A percentile compares a stretch with the other conserved stretches of the same genome.
Evolutionary conservation across 1,139 yeast species (phyloP).

Genomic region (Pichia sp.): DNA sequence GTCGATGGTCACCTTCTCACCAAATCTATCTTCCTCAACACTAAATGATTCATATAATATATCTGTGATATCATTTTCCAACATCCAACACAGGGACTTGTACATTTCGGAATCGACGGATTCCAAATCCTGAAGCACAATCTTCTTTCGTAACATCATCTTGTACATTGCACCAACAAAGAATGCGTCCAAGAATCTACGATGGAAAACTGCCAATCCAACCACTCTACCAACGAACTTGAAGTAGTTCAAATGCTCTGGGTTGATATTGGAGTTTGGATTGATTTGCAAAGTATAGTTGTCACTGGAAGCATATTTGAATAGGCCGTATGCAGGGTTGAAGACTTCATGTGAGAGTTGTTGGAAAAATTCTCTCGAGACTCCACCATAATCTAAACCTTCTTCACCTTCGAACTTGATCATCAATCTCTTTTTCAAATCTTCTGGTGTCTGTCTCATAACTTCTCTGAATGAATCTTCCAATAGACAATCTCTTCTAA

Average conservation of each 20-base stretch:
- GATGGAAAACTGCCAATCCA: constrained; percentile 96
- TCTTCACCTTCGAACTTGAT: constrained; percentile 98
- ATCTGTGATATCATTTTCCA: constrained; percentile 88
- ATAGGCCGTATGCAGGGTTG: constrained; percentile 94
- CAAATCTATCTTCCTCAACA: constrained; percentile 95
- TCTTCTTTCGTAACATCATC: constrained; percentile 95
- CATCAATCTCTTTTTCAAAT: constrained; percentile 93
- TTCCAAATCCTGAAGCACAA: constrained; percentile 94
- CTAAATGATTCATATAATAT: constrained; percentile 84
- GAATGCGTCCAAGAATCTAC: constrained; percentile 95
- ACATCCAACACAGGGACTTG: constrained; percentile 90
- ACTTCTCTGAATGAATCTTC: constrained; percentile 98
- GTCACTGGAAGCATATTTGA: constrained; percentile 96
- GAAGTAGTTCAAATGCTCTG: constrained; percentile 96
- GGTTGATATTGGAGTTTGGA: constrained; percentile 96
- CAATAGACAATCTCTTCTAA: constrained; percentile 91
- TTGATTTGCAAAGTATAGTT: constrained; percentile 95
- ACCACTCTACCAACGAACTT: constrained; percentile 97
- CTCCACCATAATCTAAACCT: constrained; percentile 99
- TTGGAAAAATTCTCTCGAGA: constrained; percentile 95
- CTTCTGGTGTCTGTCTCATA: constrained; percentile 98
- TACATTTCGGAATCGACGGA: constrained; percentile 97
- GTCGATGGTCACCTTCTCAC: constrained; percentile 86
- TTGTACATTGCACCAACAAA: constrained; percentile 97
- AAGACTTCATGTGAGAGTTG: constrained; percentile 96